These are phyloP conservation scores for Eucalyptus sideroxylon DNA, from an alignment of 345 rosid species.

Conservation along the genomic window DNA sequence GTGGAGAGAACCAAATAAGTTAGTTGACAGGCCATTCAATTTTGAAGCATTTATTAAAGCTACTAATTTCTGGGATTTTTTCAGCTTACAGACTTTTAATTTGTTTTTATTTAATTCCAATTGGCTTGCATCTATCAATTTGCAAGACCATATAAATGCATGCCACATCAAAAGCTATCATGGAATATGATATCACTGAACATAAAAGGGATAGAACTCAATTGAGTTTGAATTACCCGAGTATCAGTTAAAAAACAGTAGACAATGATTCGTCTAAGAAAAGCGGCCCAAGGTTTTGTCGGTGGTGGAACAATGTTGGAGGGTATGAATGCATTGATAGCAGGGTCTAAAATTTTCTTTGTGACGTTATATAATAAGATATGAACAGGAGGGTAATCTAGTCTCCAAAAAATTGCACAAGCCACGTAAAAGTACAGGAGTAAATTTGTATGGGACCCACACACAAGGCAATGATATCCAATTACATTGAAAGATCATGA, in stretches of 20 bases:
- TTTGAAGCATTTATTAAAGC: neutral
- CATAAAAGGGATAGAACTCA: neutral
- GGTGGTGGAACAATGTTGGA: neutral
- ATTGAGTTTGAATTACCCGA: neutral
- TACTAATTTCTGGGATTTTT: neutral
- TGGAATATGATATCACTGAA: neutral
- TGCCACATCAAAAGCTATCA: neutral
- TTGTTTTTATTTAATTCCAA: neutral
- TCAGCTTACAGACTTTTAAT: neutral
- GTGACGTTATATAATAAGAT: neutral
- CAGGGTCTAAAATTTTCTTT: neutral
- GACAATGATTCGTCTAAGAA: neutral
- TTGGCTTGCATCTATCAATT: neutral
- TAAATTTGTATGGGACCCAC: neutral
- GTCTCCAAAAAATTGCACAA: neutral
- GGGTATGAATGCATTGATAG: neutral
- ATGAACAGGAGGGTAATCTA: too few relatives aligned
- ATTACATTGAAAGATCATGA: neutral
- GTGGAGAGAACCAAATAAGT: neutral
- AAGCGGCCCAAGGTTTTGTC: neutral
- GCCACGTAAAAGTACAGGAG: fast-evolving
- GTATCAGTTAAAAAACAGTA: neutral
- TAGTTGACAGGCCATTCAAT: neutral
- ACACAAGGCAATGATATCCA: neutral
- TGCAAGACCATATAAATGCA: neutral